A percentile compares a stretch with the other conserved stretches of the same genome.
Evolutionary conservation across 1,284 basidiomycete genomes (phyloP).

Genomic region (Meripilus lineatus): DNA sequence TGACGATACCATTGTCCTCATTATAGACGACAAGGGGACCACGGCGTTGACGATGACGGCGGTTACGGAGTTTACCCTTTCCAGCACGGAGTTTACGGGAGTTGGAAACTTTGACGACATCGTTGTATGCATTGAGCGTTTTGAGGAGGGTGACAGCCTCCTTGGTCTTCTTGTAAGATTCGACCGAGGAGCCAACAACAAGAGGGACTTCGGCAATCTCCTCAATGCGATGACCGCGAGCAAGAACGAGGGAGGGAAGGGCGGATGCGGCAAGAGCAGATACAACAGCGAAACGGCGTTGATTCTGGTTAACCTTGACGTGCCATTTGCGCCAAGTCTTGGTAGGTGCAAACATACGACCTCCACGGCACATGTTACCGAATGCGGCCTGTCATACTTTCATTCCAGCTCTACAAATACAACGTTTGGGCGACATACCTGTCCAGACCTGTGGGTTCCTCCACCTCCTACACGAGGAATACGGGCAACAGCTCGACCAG

Average conservation of each 20-base stretch:
- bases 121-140: slow-evolving; percentile 85
- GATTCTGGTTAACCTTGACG: slow-evolving; percentile 99
- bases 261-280: slow-evolving; percentile 98
- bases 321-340: slow-evolving; percentile 99
- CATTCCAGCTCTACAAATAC: too few relatives aligned
- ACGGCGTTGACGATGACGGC: slow-evolving; percentile 95
- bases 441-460: slow-evolving; percentile 97
- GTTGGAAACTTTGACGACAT: slow-evolving; percentile 97
- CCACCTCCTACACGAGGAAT: slow-evolving; percentile 99
- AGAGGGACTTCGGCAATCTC: slow-evolving; percentile 96
- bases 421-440: slow-evolving; percentile 49
- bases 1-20: slow-evolving; percentile 97
- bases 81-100: slow-evolving; percentile 97
- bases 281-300: slow-evolving; percentile 96
- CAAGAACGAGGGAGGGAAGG: slow-evolving; percentile 96
- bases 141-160: slow-evolving; percentile 95
- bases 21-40: slow-evolving; percentile 98
- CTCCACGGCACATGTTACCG: slow-evolving; percentile 99
- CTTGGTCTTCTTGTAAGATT: slow-evolving; percentile 96
- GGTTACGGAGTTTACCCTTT: slow-evolving; percentile 97
- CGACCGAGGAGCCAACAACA: slow-evolving; percentile 77
- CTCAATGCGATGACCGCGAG: slow-evolving; percentile 99
- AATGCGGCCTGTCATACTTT: slow-evolving; percentile 75
- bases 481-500: slow-evolving; percentile 99
- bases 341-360: slow-evolving; percentile 99